Evolutionary conservation across 1,284 basidiomycete genomes (phyloP).

Genomic region (Moesziomyces aphidis): DNA sequence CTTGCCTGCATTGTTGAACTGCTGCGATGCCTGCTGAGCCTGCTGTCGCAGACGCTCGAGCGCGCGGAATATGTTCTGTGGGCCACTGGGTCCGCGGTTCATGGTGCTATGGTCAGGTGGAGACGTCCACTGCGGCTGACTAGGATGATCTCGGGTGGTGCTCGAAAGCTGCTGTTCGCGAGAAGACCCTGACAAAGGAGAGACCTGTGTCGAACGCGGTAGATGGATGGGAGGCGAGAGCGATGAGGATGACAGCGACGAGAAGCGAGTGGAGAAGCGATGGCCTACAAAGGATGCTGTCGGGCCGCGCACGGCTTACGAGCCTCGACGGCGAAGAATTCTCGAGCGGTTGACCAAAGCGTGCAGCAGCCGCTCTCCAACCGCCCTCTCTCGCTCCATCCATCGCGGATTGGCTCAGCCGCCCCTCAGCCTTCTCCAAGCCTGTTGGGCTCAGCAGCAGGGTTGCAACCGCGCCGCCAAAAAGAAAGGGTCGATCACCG

Average conservation of each 20-base stretch:
- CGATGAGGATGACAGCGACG: conserved; percentile 4
- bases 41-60: conserved; percentile 52
- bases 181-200: neutral
- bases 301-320: conserved; percentile 5
- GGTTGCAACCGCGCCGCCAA: neutral
- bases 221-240: neutral
- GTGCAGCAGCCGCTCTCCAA: conserved; percentile 12
- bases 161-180: neutral
- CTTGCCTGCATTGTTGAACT: conserved; percentile 50
- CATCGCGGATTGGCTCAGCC: conserved; percentile 29
- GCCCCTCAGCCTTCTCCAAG: neutral
- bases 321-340: conserved; percentile 2
- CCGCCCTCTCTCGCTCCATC: neutral
- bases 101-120: conserved; percentile 17
- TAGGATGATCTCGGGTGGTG: neutral
- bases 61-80: conserved; percentile 54
- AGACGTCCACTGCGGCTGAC: neutral
- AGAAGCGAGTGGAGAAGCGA: neutral
- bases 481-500: conserved; percentile 29
- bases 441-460: neutral
- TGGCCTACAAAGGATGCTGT: neutral
- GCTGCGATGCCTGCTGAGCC: conserved; percentile 47
- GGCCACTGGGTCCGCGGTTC: conserved; percentile 41
- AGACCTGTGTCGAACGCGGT: neutral
- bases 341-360: conserved; percentile 41